Conservation (phyloP, 208 protist species). For the Leishmania martiniquensis region DNA sequence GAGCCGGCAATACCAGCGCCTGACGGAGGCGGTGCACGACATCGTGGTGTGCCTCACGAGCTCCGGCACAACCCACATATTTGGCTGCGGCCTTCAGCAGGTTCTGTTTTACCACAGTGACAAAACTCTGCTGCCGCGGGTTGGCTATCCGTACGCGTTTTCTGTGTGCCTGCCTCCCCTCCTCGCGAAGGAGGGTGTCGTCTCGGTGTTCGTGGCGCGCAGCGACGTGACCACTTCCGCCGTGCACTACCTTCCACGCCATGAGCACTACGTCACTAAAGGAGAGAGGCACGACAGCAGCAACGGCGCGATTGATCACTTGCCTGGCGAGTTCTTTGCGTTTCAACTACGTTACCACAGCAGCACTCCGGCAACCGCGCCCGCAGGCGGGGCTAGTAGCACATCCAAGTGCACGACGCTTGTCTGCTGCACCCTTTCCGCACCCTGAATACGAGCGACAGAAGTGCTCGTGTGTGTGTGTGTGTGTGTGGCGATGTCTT, state of each 20-base stretch:
- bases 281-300: not conserved
- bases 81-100: conserved; percentile 37
- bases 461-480: not conserved
- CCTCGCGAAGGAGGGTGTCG: conserved; percentile 14
- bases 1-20: conserved; percentile 26
- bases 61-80: conserved; percentile 54
- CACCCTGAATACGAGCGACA: not conserved
- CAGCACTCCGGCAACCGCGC: not conserved
- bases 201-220: conserved; percentile 22
- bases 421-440: not conserved
- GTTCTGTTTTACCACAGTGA: conserved; percentile 37
- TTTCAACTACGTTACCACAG: conserved; percentile 29
- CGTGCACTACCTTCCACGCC: conserved; percentile 23
- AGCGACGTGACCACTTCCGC: conserved; percentile 25
- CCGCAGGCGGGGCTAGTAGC: not conserved
- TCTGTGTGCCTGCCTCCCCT: conserved; percentile 28
- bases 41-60: conserved; percentile 49
- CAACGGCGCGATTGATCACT: not conserved
- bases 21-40: conserved; percentile 31
- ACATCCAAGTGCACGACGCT: conserved; percentile 5
- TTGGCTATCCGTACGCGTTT: conserved; percentile 36
- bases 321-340: conserved; percentile 25
- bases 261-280: conserved; percentile 2
- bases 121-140: conserved; percentile 34
- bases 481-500: not conserved